Conservation (phyloP, 495 filamentous ascomycete genomes). For the Hyaloscypha hepaticicola region DNA sequence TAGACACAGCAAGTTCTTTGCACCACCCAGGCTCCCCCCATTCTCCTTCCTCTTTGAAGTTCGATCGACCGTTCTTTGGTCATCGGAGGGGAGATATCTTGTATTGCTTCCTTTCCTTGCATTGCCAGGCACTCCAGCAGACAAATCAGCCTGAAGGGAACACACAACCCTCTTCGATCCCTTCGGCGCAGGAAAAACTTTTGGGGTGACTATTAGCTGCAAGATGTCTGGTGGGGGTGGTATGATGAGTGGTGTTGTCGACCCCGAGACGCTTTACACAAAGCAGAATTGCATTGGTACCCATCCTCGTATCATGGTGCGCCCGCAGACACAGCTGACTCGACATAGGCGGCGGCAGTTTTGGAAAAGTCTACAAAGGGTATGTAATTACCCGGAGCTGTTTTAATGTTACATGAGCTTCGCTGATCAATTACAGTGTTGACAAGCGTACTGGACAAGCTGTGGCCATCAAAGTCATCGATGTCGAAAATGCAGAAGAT, state of each 20-base stretch:
- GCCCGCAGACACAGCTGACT: constrained; percentile 22
- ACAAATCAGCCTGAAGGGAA: not conserved
- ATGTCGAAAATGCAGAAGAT: constrained; percentile 97
- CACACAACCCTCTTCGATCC: not conserved
- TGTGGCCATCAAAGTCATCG: constrained; percentile 94
- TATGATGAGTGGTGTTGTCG: constrained; percentile 43
- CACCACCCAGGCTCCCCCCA: not conserved
- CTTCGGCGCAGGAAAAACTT: not conserved
- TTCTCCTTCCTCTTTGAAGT: not conserved
- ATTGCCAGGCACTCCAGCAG: not conserved
- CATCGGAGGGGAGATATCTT: not conserved
- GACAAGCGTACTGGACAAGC: constrained; percentile 81
- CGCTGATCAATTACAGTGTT: constrained; percentile 56
- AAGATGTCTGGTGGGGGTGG: constrained; percentile 30
- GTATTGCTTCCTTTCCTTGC: not conserved
- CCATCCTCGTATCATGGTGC: constrained; percentile 22
- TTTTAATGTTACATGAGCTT: not conserved
- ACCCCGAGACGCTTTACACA: constrained; percentile 86
- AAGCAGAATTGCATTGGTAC: constrained; percentile 93
- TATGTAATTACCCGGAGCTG: constrained; percentile 38
- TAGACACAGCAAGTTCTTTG: not conserved
- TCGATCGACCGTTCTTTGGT: not conserved
- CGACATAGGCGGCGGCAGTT: constrained; percentile 72
- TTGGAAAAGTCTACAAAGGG: constrained; percentile 96
- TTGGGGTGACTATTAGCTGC: not conserved